A percentile compares a stretch with the other conserved stretches of the same genome.
Conservation (phyloP, 2,329 filamentous ascomycete species). For the Pseudogymnoascus sp. region DNA sequence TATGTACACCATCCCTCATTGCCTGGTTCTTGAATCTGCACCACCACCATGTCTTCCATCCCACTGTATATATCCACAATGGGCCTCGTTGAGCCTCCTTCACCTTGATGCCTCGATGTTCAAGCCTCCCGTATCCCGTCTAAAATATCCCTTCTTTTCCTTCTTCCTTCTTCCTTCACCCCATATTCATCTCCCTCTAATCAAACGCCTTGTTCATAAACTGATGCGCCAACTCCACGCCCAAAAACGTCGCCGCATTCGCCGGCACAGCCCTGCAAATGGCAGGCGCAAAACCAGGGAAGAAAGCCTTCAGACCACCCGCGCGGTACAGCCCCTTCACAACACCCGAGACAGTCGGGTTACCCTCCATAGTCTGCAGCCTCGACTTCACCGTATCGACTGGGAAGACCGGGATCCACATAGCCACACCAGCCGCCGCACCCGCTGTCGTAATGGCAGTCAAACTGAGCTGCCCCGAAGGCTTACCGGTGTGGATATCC, state of each 20-base stretch:
- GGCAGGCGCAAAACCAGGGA: constrained; percentile 91
- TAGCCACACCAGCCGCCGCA: constrained; percentile 84
- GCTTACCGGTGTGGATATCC: constrained; percentile 62
- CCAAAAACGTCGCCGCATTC: constrained; percentile 90
- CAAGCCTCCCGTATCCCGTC: not conserved
- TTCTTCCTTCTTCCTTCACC: not conserved
- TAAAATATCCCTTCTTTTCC: not conserved
- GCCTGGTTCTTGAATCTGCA: not conserved
- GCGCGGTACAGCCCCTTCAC: constrained; percentile 72
- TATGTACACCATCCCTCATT: not conserved
- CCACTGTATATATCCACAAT: constrained; percentile 1
- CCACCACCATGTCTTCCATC: not conserved
- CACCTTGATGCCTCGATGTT: not conserved
- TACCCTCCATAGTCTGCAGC: constrained; percentile 82
- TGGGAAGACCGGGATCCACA: constrained; percentile 99
- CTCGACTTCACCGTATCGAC: constrained; percentile 94
- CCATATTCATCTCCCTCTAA: constrained; percentile 19
- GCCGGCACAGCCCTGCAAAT: constrained; percentile 88
- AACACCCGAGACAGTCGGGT: constrained; percentile 70
- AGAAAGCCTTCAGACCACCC: constrained; percentile 86
- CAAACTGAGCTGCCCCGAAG: constrained; percentile 69
- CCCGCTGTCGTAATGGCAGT: constrained; percentile 78
- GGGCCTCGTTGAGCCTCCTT: not conserved
- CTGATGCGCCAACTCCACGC: constrained; percentile 75
- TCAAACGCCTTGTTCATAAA: constrained; percentile 70